phyloP scores from a whole-genome alignment of 2,329 filamentous ascomycete genomes.

The Aspergillus pseudoglaucus region DNA sequence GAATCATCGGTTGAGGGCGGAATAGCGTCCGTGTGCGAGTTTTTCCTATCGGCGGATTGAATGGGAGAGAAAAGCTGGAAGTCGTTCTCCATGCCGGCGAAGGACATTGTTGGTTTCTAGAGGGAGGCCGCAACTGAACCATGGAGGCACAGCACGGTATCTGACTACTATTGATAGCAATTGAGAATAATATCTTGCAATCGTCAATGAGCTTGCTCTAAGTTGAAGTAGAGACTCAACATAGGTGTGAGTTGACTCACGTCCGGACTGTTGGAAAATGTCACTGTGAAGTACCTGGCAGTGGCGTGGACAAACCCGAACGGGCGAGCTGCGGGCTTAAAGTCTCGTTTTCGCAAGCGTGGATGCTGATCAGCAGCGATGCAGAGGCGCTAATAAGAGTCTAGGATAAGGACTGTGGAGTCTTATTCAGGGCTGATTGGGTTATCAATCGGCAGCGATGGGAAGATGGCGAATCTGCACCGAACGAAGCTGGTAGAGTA shows the following conservation, averaged over 20 bases:
- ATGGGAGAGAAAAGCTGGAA: constrained; percentile 29
- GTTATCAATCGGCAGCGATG: background rate
- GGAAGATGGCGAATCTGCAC: no score
- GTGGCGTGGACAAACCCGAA: background rate
- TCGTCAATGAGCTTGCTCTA: background rate
- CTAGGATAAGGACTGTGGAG: background rate
- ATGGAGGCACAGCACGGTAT: constrained; percentile 6
- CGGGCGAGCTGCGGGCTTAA: constrained; percentile 8
- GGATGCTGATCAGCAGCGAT: background rate
- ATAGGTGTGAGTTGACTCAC: no score
- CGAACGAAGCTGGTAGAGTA: background rate
- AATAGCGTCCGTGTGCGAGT: constrained; percentile 13
- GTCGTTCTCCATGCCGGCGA: constrained; percentile 23
- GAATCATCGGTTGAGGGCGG: constrained; percentile 20
- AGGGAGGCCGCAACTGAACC: constrained; percentile 8
- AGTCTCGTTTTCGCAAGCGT: background rate
- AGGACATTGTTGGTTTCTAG: constrained; percentile 16
- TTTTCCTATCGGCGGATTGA: constrained; percentile 13
- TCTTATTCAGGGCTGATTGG: background rate
- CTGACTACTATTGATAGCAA: constrained; percentile 4
- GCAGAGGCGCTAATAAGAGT: background rate
- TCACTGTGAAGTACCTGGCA: constrained; percentile 6
- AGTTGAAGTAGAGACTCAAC: no score
- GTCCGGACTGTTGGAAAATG: background rate
- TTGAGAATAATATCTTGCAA: background rate